These are phyloP conservation scores for Gaertneriomyces sp. DNA, from an alignment of 192 early-diverging fungal species.

Conservation along the genomic window DNA sequence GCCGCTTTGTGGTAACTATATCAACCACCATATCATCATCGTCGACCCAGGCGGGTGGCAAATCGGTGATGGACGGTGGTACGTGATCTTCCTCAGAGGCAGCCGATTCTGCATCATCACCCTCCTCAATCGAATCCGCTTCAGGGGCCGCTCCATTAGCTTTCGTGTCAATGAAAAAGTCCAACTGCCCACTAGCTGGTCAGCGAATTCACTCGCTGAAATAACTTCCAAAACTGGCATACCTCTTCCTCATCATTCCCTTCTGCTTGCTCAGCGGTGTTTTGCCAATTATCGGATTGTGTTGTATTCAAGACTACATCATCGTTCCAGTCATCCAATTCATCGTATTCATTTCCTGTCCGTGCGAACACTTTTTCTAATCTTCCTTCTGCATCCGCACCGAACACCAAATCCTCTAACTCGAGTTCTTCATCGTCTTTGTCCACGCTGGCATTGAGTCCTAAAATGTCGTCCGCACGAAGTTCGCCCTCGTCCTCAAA, in stretches of 20 bases:
- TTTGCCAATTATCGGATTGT: constrained; percentile 27
- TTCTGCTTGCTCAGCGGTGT: constrained; percentile 28
- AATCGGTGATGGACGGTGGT: constrained; percentile 13
- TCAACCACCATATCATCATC: constrained; percentile 70
- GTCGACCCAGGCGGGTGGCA: constrained; percentile 72
- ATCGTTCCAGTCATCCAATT: constrained; percentile 34
- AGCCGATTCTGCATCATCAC: background rate
- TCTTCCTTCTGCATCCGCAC: constrained; percentile 43
- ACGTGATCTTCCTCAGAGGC: constrained; percentile 28
- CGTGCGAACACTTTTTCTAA: constrained; percentile 2
- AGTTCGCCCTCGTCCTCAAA: too few species aligned
- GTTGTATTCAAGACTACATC: constrained; percentile 21
- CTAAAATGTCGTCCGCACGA: too few species aligned
- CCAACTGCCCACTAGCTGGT: constrained; percentile 6
- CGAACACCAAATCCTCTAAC: constrained; percentile 76
- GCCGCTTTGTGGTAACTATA: constrained; percentile 59
- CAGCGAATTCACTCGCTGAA: background rate
- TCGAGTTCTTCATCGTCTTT: constrained; percentile 69
- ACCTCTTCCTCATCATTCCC: constrained; percentile 24
- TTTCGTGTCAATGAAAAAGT: constrained; percentile 29
- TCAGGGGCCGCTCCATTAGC: constrained; percentile 24
- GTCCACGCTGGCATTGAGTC: background rate
- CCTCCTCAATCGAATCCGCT: background rate
- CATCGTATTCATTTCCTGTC: constrained; percentile 20
- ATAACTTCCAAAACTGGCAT: background rate